A percentile compares a stretch with the other conserved stretches of the same genome.
Conservation (phyloP, 169 alveolate genomes). For the Eimeria praecox region DNA sequence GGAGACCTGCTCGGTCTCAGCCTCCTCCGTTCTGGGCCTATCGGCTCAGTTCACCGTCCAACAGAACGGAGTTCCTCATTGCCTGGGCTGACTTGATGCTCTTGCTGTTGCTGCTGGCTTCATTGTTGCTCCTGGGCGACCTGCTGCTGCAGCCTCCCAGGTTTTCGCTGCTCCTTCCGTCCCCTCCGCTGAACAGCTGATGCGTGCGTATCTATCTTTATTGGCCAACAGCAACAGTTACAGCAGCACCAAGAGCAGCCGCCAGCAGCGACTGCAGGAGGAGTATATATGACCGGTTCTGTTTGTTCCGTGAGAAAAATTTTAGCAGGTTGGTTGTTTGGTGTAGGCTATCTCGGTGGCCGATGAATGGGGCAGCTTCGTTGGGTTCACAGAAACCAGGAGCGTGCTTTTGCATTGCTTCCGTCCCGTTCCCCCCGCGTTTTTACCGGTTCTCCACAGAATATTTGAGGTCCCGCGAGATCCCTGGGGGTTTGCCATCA, state of each 20-base stretch:
- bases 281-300: not conserved
- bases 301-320: not conserved
- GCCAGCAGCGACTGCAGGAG: not conserved
- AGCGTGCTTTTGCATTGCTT: constrained; percentile 3
- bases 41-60: constrained; percentile 26
- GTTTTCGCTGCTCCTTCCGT: constrained; percentile 43
- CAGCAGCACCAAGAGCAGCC: constrained; percentile 21
- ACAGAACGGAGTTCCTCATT: constrained; percentile 74
- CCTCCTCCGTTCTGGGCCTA: constrained; percentile 36
- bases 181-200: constrained; percentile 60
- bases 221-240: not conserved
- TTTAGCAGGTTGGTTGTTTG: constrained; percentile 7
- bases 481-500: constrained; percentile 1
- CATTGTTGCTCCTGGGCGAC: constrained; percentile 73
- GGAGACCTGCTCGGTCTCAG: constrained; percentile 69
- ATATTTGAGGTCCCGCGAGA: not conserved
- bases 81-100: constrained; percentile 76
- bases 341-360: not conserved
- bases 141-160: constrained; percentile 75
- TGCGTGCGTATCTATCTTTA: not conserved
- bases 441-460: not conserved
- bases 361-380: not conserved
- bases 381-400: not conserved
- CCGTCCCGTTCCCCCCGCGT: not conserved
- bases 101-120: constrained; percentile 69